Percentiles rank a stretch among this genome's conserved stretches.
phyloP scores from a whole-genome alignment of 2,329 filamentous ascomycete species.

The Fusarium metavorans region DNA sequence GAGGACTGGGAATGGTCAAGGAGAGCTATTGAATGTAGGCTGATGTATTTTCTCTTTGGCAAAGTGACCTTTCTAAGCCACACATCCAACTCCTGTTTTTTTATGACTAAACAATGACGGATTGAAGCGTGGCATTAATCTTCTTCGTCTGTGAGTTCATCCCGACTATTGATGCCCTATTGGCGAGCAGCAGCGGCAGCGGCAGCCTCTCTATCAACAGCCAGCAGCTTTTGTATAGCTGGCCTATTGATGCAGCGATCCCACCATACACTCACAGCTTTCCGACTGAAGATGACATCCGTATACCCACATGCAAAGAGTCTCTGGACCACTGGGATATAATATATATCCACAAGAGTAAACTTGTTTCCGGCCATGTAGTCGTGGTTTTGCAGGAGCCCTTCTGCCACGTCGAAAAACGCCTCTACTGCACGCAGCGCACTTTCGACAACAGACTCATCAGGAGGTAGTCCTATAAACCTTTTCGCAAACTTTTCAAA shows the following conservation, averaged over 20 bases:
- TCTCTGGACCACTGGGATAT: conserved; percentile 58
- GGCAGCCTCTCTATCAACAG: conserved; percentile 50
- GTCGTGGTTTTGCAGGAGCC: conserved; percentile 51
- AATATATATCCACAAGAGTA: conserved; percentile 60
- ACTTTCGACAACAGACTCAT: conserved; percentile 55
- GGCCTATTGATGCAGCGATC: conserved; percentile 52
- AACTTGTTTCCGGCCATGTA: conserved; percentile 61
- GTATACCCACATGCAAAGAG: conserved; percentile 55
- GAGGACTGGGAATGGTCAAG: neutral
- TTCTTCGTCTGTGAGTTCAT: too few relatives aligned
- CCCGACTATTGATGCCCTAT: neutral
- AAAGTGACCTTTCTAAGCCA: neutral
- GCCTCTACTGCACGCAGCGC: conserved; percentile 52
- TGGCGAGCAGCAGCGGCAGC: neutral
- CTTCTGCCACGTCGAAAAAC: conserved; percentile 59
- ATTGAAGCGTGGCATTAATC: neutral
- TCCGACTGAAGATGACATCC: conserved; percentile 51
- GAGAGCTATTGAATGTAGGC: neutral
- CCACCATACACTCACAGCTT: conserved; percentile 57
- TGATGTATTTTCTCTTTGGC: neutral
- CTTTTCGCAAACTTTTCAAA: conserved; percentile 61
- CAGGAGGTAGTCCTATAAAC: conserved; percentile 55
- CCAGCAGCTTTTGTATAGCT: conserved; percentile 52
- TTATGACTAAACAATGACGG: neutral
- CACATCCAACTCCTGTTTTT: neutral